These are phyloP conservation scores for Acacia crassicarpa DNA, from an alignment of 306 rosid genomes.

Conservation along the genomic window DNA sequence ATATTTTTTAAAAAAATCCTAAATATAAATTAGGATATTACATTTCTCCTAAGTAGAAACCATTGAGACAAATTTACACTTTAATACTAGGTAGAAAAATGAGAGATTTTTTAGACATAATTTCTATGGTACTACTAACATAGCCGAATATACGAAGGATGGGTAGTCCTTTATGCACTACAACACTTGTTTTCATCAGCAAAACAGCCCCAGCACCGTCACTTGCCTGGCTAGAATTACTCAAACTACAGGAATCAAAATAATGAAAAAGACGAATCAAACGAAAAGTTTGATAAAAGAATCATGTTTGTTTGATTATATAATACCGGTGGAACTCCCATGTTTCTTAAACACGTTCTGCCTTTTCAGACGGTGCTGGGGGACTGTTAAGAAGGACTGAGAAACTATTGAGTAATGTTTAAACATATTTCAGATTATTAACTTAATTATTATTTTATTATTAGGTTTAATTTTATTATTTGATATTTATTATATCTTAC, in stretches of 20 bases:
- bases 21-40: too few species aligned
- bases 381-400: too few species aligned
- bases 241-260: constrained; percentile 41
- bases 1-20: too few species aligned
- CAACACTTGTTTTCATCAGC: constrained; percentile 87
- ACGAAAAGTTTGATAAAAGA: neutral
- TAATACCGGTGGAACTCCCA: constrained; percentile 84
- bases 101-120: neutral
- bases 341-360: constrained; percentile 94
- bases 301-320: constrained; percentile 7
- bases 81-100: too few species aligned
- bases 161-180: constrained; percentile 74
- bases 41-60: too few species aligned
- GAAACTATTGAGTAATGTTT: too few species aligned
- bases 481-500: too few species aligned
- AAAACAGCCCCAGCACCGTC: constrained; percentile 98
- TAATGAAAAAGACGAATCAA: constrained; percentile 13
- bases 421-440: too few species aligned
- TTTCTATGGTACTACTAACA: neutral
- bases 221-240: constrained; percentile 95
- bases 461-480: too few species aligned
- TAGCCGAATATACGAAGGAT: constrained; percentile 92
- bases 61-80: too few species aligned
- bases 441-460: too few species aligned
- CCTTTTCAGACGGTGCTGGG: constrained; percentile 21